Conservation (phyloP, 192 early-diverging fungal species). For the Phlyctochytrium bullatum region DNA sequence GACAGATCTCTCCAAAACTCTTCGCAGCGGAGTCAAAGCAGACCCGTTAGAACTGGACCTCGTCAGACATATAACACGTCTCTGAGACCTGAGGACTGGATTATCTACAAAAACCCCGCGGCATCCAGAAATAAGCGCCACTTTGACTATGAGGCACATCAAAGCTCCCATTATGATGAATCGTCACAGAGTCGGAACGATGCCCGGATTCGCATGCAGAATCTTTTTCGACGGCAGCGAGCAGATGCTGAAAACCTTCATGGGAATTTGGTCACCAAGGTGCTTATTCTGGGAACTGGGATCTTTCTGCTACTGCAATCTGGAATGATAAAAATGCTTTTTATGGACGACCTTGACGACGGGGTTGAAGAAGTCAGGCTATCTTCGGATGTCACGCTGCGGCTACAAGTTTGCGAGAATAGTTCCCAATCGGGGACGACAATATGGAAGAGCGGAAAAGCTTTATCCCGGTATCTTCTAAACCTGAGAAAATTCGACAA, state of each 20-base stretch:
- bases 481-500: too few relatives aligned
- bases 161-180: background rate
- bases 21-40: background rate
- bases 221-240: background rate
- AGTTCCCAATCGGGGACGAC: background rate
- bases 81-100: background rate
- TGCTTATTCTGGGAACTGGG: background rate
- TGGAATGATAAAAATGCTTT: background rate
- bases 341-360: background rate
- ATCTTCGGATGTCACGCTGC: too few relatives aligned
- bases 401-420: too few relatives aligned
- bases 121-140: background rate
- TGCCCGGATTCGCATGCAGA: background rate
- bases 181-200: background rate
- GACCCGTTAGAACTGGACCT: background rate
- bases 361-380: too few relatives aligned
- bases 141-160: background rate
- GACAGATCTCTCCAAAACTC: slow-evolving; percentile 53
- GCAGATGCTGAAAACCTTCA: background rate
- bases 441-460: background rate
- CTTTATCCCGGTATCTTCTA: background rate
- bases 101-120: background rate
- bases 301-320: background rate
- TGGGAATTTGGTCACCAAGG: background rate
- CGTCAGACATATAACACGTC: background rate